phyloP scores from a whole-genome alignment of 2,329 filamentous ascomycete species.

The Venturia nashicola region DNA sequence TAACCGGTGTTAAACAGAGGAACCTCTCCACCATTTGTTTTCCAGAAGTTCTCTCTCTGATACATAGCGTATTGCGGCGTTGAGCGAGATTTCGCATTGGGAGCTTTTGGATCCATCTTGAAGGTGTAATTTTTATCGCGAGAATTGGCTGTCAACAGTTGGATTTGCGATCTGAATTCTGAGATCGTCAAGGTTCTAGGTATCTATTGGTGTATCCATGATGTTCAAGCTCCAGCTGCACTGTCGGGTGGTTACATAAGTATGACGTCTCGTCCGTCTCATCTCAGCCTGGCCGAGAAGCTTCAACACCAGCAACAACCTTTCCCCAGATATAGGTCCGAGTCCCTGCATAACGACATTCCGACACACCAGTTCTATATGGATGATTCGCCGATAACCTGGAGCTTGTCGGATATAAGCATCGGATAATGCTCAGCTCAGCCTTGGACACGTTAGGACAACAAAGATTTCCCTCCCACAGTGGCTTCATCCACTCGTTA shows the following conservation, averaged over 20 bases:
- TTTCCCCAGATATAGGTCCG: no score
- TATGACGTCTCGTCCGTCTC: not conserved
- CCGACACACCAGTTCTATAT: not conserved
- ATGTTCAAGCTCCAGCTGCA: not conserved
- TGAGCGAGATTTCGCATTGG: slow-evolving; percentile 36
- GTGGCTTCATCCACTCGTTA: no score
- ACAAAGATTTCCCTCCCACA: no score
- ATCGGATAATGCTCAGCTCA: not conserved
- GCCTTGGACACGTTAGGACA: not conserved
- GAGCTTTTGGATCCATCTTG: slow-evolving; percentile 34
- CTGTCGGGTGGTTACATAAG: not conserved
- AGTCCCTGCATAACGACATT: not conserved
- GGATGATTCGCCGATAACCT: not conserved
- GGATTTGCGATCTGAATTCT: not conserved
- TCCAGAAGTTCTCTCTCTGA: slow-evolving; percentile 44
- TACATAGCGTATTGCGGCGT: slow-evolving; percentile 44
- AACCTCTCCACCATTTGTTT: slow-evolving; percentile 36
- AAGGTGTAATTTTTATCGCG: no score
- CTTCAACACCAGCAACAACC: not conserved
- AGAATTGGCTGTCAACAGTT: no score
- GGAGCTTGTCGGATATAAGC: not conserved
- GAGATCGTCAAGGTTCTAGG: not conserved
- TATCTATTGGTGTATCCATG: not conserved
- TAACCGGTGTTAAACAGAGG: slow-evolving; percentile 41
- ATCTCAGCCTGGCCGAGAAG: not conserved